A percentile compares a stretch with the other conserved stretches of the same genome.
phyloP scores from a whole-genome alignment of 2,329 filamentous ascomycete genomes.

The Leptosphaerulina australis region DNA sequence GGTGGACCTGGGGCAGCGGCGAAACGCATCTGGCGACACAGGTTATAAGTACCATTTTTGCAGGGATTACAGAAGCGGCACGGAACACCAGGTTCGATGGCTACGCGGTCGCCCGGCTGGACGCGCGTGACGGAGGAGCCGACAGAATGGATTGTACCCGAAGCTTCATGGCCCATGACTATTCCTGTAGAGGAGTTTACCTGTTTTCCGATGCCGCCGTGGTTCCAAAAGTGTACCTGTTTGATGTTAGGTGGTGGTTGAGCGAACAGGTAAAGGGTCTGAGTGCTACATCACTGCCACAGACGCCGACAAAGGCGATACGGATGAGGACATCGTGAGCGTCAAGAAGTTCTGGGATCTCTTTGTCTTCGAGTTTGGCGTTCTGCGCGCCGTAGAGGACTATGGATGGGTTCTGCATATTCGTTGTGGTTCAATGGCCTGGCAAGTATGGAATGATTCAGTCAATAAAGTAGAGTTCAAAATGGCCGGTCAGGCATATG shows the following conservation, averaged over 20 bases:
- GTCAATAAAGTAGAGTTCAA: too few species aligned
- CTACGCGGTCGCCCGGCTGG: constrained; percentile 84
- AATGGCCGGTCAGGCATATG: too few species aligned
- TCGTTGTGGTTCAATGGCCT: background rate
- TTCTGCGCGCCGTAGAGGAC: constrained; percentile 50
- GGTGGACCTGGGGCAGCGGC: constrained; percentile 86
- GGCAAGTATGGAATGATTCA: too few species aligned
- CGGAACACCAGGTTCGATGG: constrained; percentile 89
- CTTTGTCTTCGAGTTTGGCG: constrained; percentile 48
- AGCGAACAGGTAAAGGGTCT: background rate
- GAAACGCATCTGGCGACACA: constrained; percentile 84
- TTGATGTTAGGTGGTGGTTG: constrained; percentile 1
- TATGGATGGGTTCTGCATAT: constrained; percentile 51
- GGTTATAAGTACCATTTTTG: constrained; percentile 88
- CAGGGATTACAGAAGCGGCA: constrained; percentile 87
- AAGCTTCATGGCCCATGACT: constrained; percentile 91
- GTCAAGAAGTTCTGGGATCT: constrained; percentile 45
- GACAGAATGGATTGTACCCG: constrained; percentile 77
- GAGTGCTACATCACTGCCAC: constrained; percentile 45
- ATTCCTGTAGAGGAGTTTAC: constrained; percentile 79
- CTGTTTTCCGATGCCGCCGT: constrained; percentile 85
- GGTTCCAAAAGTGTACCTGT: constrained; percentile 89
- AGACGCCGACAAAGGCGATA: constrained; percentile 55
- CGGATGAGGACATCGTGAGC: constrained; percentile 52
- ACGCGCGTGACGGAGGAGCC: constrained; percentile 77